Evolutionary conservation across 2,329 filamentous ascomycete genomes (phyloP).

Genomic region (Balansia obtecta): DNA sequence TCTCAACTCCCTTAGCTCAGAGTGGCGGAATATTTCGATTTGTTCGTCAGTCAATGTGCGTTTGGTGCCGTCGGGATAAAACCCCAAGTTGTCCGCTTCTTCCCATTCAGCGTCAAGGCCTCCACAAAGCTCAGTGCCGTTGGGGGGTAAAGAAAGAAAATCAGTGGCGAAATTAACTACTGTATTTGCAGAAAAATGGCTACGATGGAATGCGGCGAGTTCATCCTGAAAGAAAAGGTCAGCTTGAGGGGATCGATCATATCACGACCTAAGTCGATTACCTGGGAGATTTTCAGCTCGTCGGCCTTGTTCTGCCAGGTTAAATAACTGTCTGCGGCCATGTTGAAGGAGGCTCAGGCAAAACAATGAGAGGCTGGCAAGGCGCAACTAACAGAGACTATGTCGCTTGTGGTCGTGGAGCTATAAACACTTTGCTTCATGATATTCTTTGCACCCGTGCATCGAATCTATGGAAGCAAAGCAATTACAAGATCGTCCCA

Average conservation of each 20-base stretch:
- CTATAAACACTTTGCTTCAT: background rate
- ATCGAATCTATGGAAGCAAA: background rate
- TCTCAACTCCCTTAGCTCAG: slow-evolving; percentile 64
- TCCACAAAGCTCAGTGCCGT: slow-evolving; percentile 8
- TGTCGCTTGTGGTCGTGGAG: background rate
- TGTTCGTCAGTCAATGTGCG: slow-evolving; percentile 86
- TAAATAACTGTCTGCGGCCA: background rate
- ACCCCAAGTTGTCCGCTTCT: slow-evolving; percentile 60
- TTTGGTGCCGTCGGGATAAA: slow-evolving; percentile 76
- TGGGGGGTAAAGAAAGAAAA: slow-evolving; percentile 27
- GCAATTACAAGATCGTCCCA: background rate
- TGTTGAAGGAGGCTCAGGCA: background rate
- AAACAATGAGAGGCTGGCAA: background rate
- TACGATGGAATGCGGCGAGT: slow-evolving; percentile 41
- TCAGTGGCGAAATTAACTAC: slow-evolving; percentile 31
- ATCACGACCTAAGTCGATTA: background rate
- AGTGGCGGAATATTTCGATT: slow-evolving; percentile 81
- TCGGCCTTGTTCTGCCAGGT: background rate
- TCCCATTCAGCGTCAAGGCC: background rate
- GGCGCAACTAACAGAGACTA: background rate
- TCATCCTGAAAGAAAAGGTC: slow-evolving; percentile 37
- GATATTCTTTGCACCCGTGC: background rate
- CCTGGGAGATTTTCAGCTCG: slow-evolving; percentile 1
- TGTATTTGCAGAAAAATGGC: slow-evolving; percentile 43
- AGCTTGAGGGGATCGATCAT: background rate